Conservation (phyloP, 139 green algal species). For the Chlorella sp. region DNA sequence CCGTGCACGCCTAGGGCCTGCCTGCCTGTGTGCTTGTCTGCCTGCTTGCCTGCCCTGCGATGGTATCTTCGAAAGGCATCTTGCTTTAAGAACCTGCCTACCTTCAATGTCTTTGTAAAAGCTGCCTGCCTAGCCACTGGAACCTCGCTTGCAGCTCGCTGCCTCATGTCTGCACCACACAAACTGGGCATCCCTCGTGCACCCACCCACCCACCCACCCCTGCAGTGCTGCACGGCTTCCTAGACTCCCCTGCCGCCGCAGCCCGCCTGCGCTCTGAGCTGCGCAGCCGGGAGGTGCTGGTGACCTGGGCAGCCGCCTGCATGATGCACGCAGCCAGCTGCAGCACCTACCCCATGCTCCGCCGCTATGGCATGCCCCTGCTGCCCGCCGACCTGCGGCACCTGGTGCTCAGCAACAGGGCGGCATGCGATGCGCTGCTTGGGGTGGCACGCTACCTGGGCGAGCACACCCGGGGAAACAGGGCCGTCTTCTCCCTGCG, state of each 20-base stretch:
- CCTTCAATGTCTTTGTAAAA: no score
- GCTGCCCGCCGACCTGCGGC: constrained; percentile 44
- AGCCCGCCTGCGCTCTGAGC: constrained; percentile 42
- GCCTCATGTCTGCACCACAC: no score
- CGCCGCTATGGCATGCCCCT: constrained; percentile 33
- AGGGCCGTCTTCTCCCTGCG: constrained; percentile 33
- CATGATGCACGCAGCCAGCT: constrained; percentile 19
- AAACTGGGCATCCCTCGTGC: no score
- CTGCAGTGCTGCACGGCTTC: no score
- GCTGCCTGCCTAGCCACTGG: no score
- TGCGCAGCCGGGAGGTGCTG: constrained; percentile 54
- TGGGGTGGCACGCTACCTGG: constrained; percentile 54
- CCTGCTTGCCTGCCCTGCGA: neutral
- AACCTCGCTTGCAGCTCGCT: no score
- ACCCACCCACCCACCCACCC: no score
- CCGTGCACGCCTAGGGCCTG: no score
- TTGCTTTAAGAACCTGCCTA: no score
- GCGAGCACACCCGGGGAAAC: neutral
- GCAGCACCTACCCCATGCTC: constrained; percentile 19
- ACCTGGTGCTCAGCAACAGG: constrained; percentile 58
- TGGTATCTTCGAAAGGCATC: no score
- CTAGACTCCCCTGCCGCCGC: neutral
- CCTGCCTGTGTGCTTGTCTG: neutral
- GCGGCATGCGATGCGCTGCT: constrained; percentile 43
- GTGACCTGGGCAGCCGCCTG: constrained; percentile 58